Percentiles rank a stretch among this genome's conserved stretches.
These are phyloP conservation scores for Centella asiatica DNA, from an alignment of 129 eudicot genomes.

Conservation along the genomic window DNA sequence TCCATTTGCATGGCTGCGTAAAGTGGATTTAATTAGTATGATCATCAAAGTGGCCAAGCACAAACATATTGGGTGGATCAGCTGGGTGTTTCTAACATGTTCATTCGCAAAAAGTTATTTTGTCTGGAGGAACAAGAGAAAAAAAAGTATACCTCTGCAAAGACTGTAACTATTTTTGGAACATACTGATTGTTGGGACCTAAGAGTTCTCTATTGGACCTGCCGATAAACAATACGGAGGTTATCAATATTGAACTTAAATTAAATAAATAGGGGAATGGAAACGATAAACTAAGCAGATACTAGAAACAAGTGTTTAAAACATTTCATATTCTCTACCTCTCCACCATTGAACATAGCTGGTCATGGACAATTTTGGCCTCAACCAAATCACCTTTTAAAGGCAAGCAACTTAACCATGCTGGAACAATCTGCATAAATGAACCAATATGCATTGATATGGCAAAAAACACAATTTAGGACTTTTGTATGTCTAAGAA, in stretches of 20 bases:
- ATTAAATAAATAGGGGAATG: neutral
- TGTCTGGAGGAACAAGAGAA: neutral
- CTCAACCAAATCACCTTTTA: slow-evolving; percentile 84
- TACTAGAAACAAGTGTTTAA: neutral
- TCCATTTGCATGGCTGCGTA: neutral
- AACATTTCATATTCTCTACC: slow-evolving; percentile 27
- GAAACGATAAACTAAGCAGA: neutral
- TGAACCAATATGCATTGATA: neutral
- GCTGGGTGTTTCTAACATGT: no score
- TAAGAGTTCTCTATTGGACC: slow-evolving; percentile 72
- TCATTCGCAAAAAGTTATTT: no score
- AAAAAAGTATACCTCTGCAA: slow-evolving; percentile 64
- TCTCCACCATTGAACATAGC: slow-evolving; percentile 96
- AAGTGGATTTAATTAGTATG: neutral
- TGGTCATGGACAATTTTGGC: slow-evolving; percentile 96
- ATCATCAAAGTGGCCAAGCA: neutral
- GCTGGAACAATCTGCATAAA: slow-evolving; percentile 76
- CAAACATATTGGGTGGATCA: no score
- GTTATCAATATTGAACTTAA: slow-evolving; percentile 2
- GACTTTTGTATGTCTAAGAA: neutral
- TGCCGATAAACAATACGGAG: slow-evolving; percentile 14
- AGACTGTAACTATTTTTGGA: slow-evolving; percentile 84
- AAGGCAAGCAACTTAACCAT: slow-evolving; percentile 86
- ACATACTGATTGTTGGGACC: slow-evolving; percentile 88
- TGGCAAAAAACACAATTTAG: neutral